Conservation (phyloP, 305 asterid species). For the Andrographis paniculata region DNA sequence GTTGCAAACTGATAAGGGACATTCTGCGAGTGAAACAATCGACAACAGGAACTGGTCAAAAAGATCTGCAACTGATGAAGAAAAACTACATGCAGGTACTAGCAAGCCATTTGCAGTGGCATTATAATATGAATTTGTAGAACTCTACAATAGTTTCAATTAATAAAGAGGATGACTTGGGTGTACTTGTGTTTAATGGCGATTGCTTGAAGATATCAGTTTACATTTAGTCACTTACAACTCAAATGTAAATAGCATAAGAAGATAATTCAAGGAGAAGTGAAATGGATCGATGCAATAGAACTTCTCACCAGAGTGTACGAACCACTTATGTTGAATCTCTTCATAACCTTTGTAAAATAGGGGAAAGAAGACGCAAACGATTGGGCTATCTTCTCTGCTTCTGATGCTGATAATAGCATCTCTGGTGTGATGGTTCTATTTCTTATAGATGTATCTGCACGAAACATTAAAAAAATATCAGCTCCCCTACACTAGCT, state of each 20-base stretch:
- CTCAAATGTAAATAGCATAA: no score
- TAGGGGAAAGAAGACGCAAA: conserved; percentile 67
- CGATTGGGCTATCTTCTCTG: conserved; percentile 59
- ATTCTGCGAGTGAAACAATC: conserved; percentile 42
- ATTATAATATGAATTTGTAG: no score
- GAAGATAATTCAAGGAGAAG: no score
- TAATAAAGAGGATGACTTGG: no score
- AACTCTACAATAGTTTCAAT: no score
- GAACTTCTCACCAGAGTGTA: conserved; percentile 70
- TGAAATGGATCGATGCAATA: no score
- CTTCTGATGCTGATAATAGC: conserved; percentile 68
- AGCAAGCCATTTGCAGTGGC: no score
- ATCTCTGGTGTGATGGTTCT: conserved; percentile 34
- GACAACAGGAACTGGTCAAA: conserved; percentile 17
- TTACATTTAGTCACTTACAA: no score
- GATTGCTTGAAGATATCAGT: no score
- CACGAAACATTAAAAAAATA: conserved; percentile 18
- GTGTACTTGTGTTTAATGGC: no score
- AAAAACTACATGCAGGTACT: not conserved
- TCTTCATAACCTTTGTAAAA: conserved; percentile 79
- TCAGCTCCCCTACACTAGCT: no score
- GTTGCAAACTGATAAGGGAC: conserved; percentile 85
- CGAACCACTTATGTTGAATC: conserved; percentile 88
- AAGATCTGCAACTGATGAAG: conserved; percentile 7
- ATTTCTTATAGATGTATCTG: conserved; percentile 34